A percentile compares a stretch with the other conserved stretches of the same genome.
Conservation (phyloP, 2,329 filamentous ascomycete genomes). For the Claviceps sorghi region DNA sequence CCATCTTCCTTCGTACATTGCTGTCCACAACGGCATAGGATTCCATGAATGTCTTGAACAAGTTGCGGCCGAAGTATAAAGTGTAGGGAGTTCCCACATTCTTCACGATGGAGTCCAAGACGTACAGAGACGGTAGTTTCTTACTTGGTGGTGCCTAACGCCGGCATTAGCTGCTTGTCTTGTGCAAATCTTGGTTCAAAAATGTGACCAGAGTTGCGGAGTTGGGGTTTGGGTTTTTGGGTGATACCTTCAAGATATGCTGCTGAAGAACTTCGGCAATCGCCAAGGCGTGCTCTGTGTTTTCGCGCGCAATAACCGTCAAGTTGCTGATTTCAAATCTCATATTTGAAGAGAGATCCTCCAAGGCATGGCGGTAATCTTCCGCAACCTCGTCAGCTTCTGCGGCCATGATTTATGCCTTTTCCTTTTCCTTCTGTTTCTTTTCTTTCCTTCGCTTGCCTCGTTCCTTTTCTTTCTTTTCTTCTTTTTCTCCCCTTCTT, state of each 20-base stretch:
- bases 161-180: slow-evolving; percentile 21
- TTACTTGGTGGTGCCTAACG: slow-evolving; percentile 68
- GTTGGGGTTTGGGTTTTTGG: background rate
- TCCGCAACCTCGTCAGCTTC: slow-evolving; percentile 74
- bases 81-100: slow-evolving; percentile 98
- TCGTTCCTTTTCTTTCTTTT: background rate
- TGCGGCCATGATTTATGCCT: slow-evolving; percentile 28
- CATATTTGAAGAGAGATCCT: slow-evolving; percentile 82
- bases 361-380: slow-evolving; percentile 85
- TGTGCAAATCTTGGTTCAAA: background rate
- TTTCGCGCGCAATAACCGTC: slow-evolving; percentile 94
- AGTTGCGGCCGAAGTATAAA: slow-evolving; percentile 78
- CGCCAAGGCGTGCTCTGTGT: slow-evolving; percentile 85
- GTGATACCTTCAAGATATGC: slow-evolving; percentile 80
- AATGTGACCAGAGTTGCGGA: background rate
- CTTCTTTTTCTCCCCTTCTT: too few species aligned
- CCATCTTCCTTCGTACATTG: slow-evolving; percentile 74
- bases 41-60: slow-evolving; percentile 94
- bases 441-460: background rate
- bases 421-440: slow-evolving; percentile 4
- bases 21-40: slow-evolving; percentile 82
- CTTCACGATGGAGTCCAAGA: slow-evolving; percentile 95
- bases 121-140: slow-evolving; percentile 91
- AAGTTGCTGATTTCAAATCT: slow-evolving; percentile 93
- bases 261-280: slow-evolving; percentile 84